Base-by-base conservation (phyloP, 2,329 filamentous ascomycete species). In the Diplodia intermedia region DNA sequence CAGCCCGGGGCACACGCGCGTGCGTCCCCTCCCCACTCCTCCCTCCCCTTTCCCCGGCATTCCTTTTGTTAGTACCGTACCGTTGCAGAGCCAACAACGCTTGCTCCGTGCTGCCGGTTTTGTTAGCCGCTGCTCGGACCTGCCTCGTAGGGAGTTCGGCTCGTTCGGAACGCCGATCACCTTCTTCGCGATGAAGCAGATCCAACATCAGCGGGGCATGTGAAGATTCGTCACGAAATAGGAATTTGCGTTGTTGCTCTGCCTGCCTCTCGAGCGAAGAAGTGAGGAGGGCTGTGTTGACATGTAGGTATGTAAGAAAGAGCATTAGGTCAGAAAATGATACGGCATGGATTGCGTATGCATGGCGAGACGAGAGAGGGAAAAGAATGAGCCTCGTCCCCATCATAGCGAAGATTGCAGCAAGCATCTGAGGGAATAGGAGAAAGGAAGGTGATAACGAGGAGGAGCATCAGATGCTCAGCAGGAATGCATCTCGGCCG, bases 81-180 rank as follows among this genome's bases (percentile, higher is more conserved):
- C 8, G 31, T 8, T 33, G 5, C 31, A 33, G 40, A 7, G 18
- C 15, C 8, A n/a, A 43, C 40, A 47, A 36, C 33, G 33, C 33
- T 47, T 47, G 43, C n/a, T 47, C 43, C n/a, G 43, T 47, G 43
- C 9, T 47, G 33, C 11, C 11, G 11, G 1, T 14, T 47, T 47
- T 1, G 3, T 47, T 8, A 26, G 23, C 14, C 7, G 6, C 3
- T 43, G 2, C 43, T 47, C 43, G 43, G 43, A 18, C 11, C 43
- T 47, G 43, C 43, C 43, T 47, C 43, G 43, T 47, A 47, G 18
- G 43, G 43, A 47, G n/a, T 47, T 47, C 43, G 43, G 43, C 43
- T 20, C 43, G 12, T n/a, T 47, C 43, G 43, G 43, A 47, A 8
- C 3, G 43, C 43, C 43, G 43, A 47, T 47, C 43, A 12, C 23